A percentile compares a stretch with the other conserved stretches of the same genome.
Evolutionary conservation across 768 basidiomycete genomes (phyloP).

Genomic region (Brasilioporus rufonigricans): DNA sequence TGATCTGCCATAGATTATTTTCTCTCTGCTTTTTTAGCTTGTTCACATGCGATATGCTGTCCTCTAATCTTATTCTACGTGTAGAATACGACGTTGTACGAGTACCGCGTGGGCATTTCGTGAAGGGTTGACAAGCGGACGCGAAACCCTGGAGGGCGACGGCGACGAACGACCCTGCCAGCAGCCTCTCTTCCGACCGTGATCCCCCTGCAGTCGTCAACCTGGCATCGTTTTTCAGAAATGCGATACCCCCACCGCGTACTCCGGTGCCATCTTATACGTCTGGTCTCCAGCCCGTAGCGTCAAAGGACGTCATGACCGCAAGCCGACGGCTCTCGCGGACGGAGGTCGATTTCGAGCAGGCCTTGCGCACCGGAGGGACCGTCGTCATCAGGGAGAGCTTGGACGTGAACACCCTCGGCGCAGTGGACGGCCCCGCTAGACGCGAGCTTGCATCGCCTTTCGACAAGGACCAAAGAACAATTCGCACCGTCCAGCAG

Average conservation of each 20-base stretch:
- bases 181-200: background rate
- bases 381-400: conserved; percentile 73
- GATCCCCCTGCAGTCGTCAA: conserved; percentile 36
- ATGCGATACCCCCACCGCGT: conserved; percentile 45
- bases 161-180: conserved; percentile 12
- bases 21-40: conserved; percentile 9
- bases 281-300: conserved; percentile 54
- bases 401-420: conserved; percentile 65
- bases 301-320: conserved; percentile 45
- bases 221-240: conserved; percentile 67
- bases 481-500: conserved; percentile 37
- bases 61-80: conserved; percentile 32
- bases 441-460: conserved; percentile 40
- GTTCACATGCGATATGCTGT: conserved; percentile 27
- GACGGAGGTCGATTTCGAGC: conserved; percentile 80
- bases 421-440: conserved; percentile 45
- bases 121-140: conserved; percentile 21
- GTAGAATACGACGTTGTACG: conserved; percentile 30
- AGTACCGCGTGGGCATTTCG: conserved; percentile 20
- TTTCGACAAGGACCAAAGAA: conserved; percentile 34
- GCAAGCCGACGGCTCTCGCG: conserved; percentile 60
- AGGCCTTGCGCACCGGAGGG: conserved; percentile 61
- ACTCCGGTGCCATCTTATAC: conserved; percentile 47
- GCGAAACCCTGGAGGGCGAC: conserved; percentile 1
- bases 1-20: conserved; percentile 35